Conservation (phyloP, 192 early-diverging fungal genomes). For the Gryganskiella cystojenkinii region DNA sequence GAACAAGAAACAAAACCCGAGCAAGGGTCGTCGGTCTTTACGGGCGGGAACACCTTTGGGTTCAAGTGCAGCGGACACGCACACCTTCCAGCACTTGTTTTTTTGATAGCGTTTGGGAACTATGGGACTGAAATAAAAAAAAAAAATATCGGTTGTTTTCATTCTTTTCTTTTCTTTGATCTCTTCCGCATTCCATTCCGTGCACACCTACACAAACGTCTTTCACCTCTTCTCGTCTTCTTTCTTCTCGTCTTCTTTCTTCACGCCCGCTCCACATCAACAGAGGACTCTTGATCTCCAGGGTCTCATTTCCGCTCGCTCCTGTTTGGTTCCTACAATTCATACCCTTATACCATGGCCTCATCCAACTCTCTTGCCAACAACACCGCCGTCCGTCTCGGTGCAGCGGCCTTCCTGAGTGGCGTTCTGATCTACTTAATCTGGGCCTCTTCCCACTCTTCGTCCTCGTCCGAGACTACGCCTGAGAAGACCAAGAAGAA, state of each 20-base stretch:
- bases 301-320: neutral
- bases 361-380: constrained; percentile 13
- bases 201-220: neutral
- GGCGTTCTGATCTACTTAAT: constrained; percentile 27
- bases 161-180: neutral
- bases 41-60: too few relatives aligned
- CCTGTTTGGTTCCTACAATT: neutral
- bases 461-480: neutral
- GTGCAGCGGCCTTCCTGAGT: constrained; percentile 33
- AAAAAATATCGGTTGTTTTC: neutral
- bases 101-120: too few relatives aligned
- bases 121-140: too few relatives aligned
- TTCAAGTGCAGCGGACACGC: too few relatives aligned
- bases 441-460: constrained; percentile 18
- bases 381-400: constrained; percentile 44
- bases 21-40: too few relatives aligned
- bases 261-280: neutral
- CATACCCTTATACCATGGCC: neutral
- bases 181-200: neutral
- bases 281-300: neutral
- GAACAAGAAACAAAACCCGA: too few relatives aligned
- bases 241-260: neutral
- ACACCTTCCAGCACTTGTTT: too few relatives aligned
- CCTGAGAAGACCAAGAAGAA: neutral
- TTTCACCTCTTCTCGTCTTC: neutral